A percentile compares a stretch with the other conserved stretches of the same genome.
phyloP scores from a whole-genome alignment of 495 filamentous ascomycete genomes.

The Tuber borchii region DNA sequence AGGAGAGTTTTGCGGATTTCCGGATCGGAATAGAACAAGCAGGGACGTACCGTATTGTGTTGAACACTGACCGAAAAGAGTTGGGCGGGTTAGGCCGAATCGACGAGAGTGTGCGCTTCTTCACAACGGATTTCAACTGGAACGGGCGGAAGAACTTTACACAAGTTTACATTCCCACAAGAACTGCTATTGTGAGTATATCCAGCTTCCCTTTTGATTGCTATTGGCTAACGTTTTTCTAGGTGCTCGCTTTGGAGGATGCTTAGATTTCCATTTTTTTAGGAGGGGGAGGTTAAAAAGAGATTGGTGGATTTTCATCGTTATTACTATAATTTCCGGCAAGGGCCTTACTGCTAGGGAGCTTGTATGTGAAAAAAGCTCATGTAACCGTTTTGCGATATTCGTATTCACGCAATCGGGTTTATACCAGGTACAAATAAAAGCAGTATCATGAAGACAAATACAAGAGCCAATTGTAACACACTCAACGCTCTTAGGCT shows the following conservation, averaged over 20 bases:
- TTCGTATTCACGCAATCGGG: background rate
- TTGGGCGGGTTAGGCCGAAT: slow-evolving; percentile 78
- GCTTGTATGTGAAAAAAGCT: background rate
- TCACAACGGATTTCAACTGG: slow-evolving; percentile 83
- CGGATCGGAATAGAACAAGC: slow-evolving; percentile 75
- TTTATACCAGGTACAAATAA: background rate
- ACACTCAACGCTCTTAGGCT: background rate
- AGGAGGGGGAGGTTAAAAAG: background rate
- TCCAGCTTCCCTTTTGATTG: background rate
- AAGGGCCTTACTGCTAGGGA: background rate
- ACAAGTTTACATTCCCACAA: slow-evolving; percentile 82
- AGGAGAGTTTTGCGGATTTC: slow-evolving; percentile 81
- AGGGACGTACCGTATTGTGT: slow-evolving; percentile 81
- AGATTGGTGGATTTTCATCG: slow-evolving; percentile 1
- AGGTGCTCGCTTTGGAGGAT: slow-evolving; percentile 1
- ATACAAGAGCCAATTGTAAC: background rate
- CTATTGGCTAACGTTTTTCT: background rate
- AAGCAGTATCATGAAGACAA: background rate
- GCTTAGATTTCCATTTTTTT: background rate
- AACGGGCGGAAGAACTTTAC: slow-evolving; percentile 81
- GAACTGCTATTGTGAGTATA: slow-evolving; percentile 72
- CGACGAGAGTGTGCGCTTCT: slow-evolving; percentile 71
- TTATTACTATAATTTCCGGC: slow-evolving; percentile 2
- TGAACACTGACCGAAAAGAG: slow-evolving; percentile 69
- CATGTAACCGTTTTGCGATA: background rate